Conservation (phyloP, 2,329 filamentous ascomycete genomes). For the Corinectria fuckeliana region DNA sequence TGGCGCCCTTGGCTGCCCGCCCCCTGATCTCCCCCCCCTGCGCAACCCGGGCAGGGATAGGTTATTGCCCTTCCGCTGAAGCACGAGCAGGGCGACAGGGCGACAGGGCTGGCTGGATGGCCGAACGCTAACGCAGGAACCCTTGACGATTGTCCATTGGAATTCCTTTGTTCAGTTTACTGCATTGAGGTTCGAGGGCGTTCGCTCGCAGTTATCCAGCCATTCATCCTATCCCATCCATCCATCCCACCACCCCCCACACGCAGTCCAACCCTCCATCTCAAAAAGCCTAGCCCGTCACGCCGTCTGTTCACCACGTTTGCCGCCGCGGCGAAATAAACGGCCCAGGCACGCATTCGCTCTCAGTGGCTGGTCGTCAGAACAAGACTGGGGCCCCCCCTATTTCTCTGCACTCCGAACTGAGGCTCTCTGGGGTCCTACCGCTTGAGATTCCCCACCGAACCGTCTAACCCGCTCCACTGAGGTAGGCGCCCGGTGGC, state of each 20-base stretch:
- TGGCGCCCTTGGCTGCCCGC: neutral
- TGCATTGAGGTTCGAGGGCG: neutral
- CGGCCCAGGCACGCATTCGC: conserved; percentile 1
- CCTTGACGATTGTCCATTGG: neutral
- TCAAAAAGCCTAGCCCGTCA: neutral
- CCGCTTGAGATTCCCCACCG: conserved; percentile 10
- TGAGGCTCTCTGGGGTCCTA: neutral
- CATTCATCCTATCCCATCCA: neutral
- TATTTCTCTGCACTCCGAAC: conserved; percentile 11
- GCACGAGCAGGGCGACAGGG: neutral
- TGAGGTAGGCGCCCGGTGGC: conserved; percentile 4
- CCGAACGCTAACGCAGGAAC: conserved; percentile 14
- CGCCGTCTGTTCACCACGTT: conserved; percentile 10
- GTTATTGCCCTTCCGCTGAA: too few species aligned
- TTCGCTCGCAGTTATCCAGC: neutral
- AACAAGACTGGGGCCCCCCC: conserved; percentile 9
- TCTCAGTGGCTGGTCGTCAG: conserved; percentile 8
- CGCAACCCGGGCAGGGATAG: conserved; percentile 8
- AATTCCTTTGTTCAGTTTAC: neutral
- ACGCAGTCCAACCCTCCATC: neutral
- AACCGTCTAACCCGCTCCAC: conserved; percentile 9
- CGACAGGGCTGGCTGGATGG: neutral
- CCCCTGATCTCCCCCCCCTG: neutral
- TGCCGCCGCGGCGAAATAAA: neutral
- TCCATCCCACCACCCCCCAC: neutral